Evolutionary conservation across 345 rosid species (phyloP), one percentile per base, ranked within the genome.

Genomic region (Viola odorata): DNA sequence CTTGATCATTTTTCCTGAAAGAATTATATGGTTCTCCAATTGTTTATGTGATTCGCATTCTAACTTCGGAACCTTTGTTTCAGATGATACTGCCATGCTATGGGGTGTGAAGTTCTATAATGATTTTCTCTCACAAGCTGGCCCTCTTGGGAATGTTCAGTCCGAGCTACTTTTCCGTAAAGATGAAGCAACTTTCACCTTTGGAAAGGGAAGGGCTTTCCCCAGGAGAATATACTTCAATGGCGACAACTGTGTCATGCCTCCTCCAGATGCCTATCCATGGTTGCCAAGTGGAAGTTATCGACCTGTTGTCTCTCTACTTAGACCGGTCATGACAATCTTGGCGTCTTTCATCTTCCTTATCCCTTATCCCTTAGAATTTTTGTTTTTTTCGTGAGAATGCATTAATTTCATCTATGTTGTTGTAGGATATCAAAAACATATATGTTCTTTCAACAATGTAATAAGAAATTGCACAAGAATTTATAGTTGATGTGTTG

Each of bases 191-290:
- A 72, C 67, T 37, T 72, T 72, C 67, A 66, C 71, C 10, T 66
- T 72, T 15, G 70, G 66, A 1, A 66, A 72, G 62, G 71, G 76
- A 7, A 61, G 76, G 76, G 76, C 67, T 36, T 71, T 71, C 48
- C 75, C 71, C 10, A 55, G 66, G 45, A 71, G 69, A 57, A 61
- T 66, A 50, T 72, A 72, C 38, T 72, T 72, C 51, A 72, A 72
- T 51, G 76, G 76, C 8, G 71, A 72, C 45, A 65, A 72, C 8
- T 66, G 76, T 42, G 66, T 72, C 5, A 72, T 66, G 76, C 76
- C 76, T 37, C 64, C 76, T 44, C 76, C 76, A 0, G 76, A 72
- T 60, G 62, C 70, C 37, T 72, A 72, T 58, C 71, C 71, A 55
- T 66, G 70, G 67, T 39, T 66, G 32, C 76, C 76, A 52, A 72